phyloP scores from a whole-genome alignment of 2,329 filamentous ascomycete species.

The Mollisia scopiformis region DNA sequence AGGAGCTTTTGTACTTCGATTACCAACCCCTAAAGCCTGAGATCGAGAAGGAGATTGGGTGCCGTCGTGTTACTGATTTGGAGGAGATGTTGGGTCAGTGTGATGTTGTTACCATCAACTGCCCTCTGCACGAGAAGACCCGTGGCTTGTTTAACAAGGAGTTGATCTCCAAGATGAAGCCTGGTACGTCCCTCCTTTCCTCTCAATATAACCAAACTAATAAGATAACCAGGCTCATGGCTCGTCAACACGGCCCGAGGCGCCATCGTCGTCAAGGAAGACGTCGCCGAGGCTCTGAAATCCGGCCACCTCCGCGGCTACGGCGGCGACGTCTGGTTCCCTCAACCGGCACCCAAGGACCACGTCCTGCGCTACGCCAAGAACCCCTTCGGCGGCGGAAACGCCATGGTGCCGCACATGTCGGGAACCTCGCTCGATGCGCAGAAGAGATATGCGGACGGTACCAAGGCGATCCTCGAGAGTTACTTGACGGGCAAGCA shows the following conservation, averaged over 20 bases:
- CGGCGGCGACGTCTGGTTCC: slow-evolving; percentile 87
- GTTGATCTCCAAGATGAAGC: slow-evolving; percentile 98
- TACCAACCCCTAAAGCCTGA: slow-evolving; percentile 92
- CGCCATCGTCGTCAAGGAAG: slow-evolving; percentile 99
- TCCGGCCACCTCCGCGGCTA: slow-evolving; percentile 88
- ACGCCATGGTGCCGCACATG: slow-evolving; percentile 99
- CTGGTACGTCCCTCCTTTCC: slow-evolving; percentile 78
- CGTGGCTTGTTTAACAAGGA: slow-evolving; percentile 98
- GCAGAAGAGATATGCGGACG: slow-evolving; percentile 87
- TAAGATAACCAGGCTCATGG: slow-evolving; percentile 74
- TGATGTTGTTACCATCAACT: slow-evolving; percentile 99
- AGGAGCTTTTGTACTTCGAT: slow-evolving; percentile 99
- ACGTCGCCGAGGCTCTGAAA: slow-evolving; percentile 92
- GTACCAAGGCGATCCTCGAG: slow-evolving; percentile 86
- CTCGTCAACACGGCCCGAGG: slow-evolving; percentile 98
- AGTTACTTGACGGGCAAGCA: slow-evolving; percentile 86
- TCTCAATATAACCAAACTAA: neutral
- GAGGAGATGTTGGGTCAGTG: slow-evolving; percentile 95
- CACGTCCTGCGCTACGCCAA: slow-evolving; percentile 91
- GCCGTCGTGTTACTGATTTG: slow-evolving; percentile 82
- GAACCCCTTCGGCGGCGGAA: slow-evolving; percentile 95
- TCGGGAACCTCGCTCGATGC: slow-evolving; percentile 98
- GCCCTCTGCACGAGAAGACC: slow-evolving; percentile 98
- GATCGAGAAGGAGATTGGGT: slow-evolving; percentile 93
- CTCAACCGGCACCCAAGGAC: slow-evolving; percentile 91